Percentiles rank a stretch among this genome's conserved stretches.
phyloP scores from a whole-genome alignment of 1,284 basidiomycete genomes.

The Nidula niveotomentosa region DNA sequence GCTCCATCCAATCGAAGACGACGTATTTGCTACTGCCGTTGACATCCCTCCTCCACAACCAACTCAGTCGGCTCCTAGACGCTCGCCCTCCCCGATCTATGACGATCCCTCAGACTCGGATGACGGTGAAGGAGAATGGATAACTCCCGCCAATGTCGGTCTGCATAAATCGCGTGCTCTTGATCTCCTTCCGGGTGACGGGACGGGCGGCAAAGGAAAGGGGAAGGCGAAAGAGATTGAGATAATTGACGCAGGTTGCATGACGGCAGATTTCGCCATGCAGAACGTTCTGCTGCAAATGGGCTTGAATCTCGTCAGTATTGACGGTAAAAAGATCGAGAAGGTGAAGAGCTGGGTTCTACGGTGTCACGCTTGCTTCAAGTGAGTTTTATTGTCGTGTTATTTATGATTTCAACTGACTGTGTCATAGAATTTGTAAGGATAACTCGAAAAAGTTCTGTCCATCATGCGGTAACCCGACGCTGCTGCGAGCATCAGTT shows the following conservation, averaged over 20 bases:
- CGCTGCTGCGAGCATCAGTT: conserved; percentile 90
- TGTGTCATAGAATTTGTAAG: conserved; percentile 81
- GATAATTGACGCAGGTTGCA: conserved; percentile 74
- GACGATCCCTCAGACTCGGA: conserved; percentile 77
- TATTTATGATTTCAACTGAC: too few species aligned
- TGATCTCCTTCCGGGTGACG: conserved; percentile 66
- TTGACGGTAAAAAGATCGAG: conserved; percentile 89
- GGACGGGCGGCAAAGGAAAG: conserved; percentile 31
- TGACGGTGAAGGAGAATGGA: conserved; percentile 95
- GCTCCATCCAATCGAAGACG: conserved; percentile 36
- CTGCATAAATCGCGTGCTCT: conserved; percentile 89
- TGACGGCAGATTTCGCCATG: conserved; percentile 99
- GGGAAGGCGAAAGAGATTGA: conserved; percentile 39
- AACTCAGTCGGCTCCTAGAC: not conserved
- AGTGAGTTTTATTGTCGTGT: conserved; percentile 59
- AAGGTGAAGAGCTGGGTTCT: conserved; percentile 96
- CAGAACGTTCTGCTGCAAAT: conserved; percentile 98
- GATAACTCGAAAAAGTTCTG: conserved; percentile 96
- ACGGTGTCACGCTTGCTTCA: conserved; percentile 98
- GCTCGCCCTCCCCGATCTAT: conserved; percentile 38
- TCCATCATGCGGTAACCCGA: conserved; percentile 94
- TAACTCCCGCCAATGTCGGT: conserved; percentile 88
- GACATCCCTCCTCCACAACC: too few species aligned
- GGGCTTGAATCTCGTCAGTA: conserved; percentile 89
- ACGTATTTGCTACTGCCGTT: not conserved